A percentile compares a stretch with the other conserved stretches of the same genome.
phyloP scores from a whole-genome alignment of 352 stramenopile species.

The Pythium apleroticum region DNA sequence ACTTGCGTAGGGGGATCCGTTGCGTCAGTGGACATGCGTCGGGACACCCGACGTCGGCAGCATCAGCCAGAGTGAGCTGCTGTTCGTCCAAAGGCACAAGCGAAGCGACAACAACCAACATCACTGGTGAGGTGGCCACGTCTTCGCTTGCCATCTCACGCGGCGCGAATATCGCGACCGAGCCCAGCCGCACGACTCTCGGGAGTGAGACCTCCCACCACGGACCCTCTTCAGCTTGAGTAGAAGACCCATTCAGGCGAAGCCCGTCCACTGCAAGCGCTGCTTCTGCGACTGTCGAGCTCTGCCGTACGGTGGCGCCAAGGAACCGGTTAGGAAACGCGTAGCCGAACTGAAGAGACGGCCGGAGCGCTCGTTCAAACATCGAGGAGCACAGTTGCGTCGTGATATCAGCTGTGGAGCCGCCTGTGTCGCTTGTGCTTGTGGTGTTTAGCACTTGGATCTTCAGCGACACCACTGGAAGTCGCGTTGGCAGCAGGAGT shows the following conservation, averaged over 20 bases:
- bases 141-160: slow-evolving; percentile 24
- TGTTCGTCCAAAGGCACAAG: slow-evolving; percentile 21
- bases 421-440: slow-evolving; percentile 20
- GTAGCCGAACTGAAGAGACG: slow-evolving; percentile 43
- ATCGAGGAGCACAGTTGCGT: slow-evolving; percentile 67
- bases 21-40: slow-evolving; percentile 36
- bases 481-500: slow-evolving; percentile 36
- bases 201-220: slow-evolving; percentile 63
- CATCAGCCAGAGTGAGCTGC: slow-evolving; percentile 2
- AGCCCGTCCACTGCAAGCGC: slow-evolving; percentile 17
- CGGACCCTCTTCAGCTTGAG: slow-evolving; percentile 33
- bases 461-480: slow-evolving; percentile 46
- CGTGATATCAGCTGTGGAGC: slow-evolving; percentile 9
- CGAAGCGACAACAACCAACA: slow-evolving; percentile 41
- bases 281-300: slow-evolving; percentile 33
- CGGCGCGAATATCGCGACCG: slow-evolving; percentile 53
- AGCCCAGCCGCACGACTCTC: slow-evolving; percentile 42
- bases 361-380: slow-evolving; percentile 56
- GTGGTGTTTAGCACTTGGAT: slow-evolving; percentile 49
- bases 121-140: neutral
- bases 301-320: slow-evolving; percentile 32
- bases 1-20: slow-evolving; percentile 32
- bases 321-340: slow-evolving; percentile 47
- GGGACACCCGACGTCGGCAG: slow-evolving; percentile 35
- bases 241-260: slow-evolving; percentile 13